Evolutionary conservation across 352 stramenopile genomes (phyloP).

Genomic region (Pythium pectinolyticum): DNA sequence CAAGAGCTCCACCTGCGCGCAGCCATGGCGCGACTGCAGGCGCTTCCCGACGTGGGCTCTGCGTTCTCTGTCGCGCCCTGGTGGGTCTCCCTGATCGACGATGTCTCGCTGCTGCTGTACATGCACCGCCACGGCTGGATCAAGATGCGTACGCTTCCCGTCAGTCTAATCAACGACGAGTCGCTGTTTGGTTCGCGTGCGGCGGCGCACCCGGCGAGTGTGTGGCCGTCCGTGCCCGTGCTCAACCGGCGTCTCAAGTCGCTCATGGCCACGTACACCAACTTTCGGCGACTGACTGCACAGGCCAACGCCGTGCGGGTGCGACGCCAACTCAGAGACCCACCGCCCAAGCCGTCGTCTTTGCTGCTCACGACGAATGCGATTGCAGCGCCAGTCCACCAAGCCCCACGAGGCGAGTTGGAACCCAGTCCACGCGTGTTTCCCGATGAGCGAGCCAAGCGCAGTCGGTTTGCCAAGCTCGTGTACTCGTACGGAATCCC

Average conservation of each 20-base stretch:
- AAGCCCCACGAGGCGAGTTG: no score
- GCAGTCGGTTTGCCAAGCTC: conserved; percentile 78
- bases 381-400: neutral
- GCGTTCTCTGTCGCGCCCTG: conserved; percentile 49
- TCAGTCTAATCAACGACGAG: conserved; percentile 37
- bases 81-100: conserved; percentile 80
- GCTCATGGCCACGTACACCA: conserved; percentile 54
- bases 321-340: conserved; percentile 8
- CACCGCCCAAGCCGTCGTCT: neutral
- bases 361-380: no score
- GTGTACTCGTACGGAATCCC: conserved; percentile 78
- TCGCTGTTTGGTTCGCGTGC: conserved; percentile 64
- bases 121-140: conserved; percentile 77
- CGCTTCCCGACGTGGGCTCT: conserved; percentile 37
- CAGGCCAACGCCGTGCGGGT: conserved; percentile 12
- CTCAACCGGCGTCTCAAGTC: conserved; percentile 59
- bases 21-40: conserved; percentile 46
- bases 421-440: neutral
- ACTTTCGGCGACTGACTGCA: conserved; percentile 20
- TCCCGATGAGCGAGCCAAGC: conserved; percentile 31
- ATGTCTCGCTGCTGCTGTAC: conserved; percentile 69
- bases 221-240: conserved; percentile 51
- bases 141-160: conserved; percentile 41
- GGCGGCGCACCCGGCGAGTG: conserved; percentile 6
- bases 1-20: conserved; percentile 19